A percentile compares a stretch with the other conserved stretches of the same genome.
phyloP scores from a whole-genome alignment of 2,329 filamentous ascomycete genomes.

The Geosmithia putterillii region DNA sequence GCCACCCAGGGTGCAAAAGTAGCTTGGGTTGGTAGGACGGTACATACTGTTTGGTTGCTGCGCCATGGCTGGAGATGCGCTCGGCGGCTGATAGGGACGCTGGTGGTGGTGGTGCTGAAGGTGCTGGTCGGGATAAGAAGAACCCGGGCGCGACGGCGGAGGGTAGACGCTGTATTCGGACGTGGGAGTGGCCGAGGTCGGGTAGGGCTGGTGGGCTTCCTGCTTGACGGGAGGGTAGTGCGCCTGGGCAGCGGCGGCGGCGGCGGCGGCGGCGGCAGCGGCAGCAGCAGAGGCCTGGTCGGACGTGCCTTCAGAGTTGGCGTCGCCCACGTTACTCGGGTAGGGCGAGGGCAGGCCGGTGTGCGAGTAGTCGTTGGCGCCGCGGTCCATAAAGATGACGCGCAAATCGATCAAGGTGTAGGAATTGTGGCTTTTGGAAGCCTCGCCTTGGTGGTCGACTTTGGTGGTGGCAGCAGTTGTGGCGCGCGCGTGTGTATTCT shows the following conservation, averaged over 20 bases:
- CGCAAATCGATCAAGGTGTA: slow-evolving; percentile 11
- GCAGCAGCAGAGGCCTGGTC: slow-evolving; percentile 76
- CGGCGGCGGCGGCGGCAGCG: too few species aligned
- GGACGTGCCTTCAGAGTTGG: slow-evolving; percentile 78
- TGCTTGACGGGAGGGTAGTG: slow-evolving; percentile 67
- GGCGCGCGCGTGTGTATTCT: too few species aligned
- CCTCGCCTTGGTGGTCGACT: too few species aligned
- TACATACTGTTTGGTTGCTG: slow-evolving; percentile 87
- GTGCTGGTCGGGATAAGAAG: slow-evolving; percentile 71
- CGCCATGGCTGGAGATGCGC: slow-evolving; percentile 83
- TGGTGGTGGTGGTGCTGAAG: slow-evolving; percentile 65
- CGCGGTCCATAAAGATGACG: slow-evolving; percentile 44
- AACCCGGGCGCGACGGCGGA: slow-evolving; percentile 62
- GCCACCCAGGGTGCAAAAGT: too few species aligned
- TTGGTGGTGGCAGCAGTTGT: too few species aligned
- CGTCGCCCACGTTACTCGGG: slow-evolving; percentile 51
- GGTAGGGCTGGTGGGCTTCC: slow-evolving; percentile 57
- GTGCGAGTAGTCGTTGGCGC: slow-evolving; percentile 68
- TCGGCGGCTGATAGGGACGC: slow-evolving; percentile 55
- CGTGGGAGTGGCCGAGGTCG: slow-evolving; percentile 69
- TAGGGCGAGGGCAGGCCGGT: slow-evolving; percentile 74
- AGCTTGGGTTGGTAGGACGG: too few species aligned
- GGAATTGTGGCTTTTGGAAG: slow-evolving; percentile 10
- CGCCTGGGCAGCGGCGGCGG: slow-evolving; percentile 18
- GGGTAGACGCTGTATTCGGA: slow-evolving; percentile 81